Evolutionary conservation across 345 rosid genomes (phyloP).

Genomic region (Populus pruinosa): DNA sequence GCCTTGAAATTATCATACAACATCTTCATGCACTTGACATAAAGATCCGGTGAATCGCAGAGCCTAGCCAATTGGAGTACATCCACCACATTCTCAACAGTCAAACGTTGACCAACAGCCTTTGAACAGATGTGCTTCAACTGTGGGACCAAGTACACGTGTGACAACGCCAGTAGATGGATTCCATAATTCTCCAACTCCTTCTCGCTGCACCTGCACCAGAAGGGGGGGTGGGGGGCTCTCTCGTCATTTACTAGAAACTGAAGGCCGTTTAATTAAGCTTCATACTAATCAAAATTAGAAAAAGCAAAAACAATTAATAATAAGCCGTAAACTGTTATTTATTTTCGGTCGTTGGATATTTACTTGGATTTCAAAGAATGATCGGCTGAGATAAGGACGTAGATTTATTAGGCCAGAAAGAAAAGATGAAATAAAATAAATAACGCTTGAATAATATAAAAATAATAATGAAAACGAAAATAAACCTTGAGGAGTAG

Average conservation of each 20-base stretch:
- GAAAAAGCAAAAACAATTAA: neutral
- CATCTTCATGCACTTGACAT: conserved; percentile 57
- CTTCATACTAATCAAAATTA: neutral
- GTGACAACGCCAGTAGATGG: conserved; percentile 72
- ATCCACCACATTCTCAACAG: conserved; percentile 67
- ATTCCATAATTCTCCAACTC: conserved; percentile 65
- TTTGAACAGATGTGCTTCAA: conserved; percentile 62
- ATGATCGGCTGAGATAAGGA: conserved; percentile 11
- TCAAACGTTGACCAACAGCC: conserved; percentile 45
- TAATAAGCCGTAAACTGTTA: neutral
- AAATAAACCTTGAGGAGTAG: conserved; percentile 58
- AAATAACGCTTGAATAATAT: too few relatives aligned
- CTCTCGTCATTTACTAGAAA: conserved; percentile 9
- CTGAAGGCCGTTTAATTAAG: neutral
- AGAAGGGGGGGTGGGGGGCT: neutral
- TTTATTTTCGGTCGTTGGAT: conserved; percentile 19
- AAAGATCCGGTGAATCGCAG: conserved; percentile 74
- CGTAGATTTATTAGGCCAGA: too few relatives aligned
- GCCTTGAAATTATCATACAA: conserved; percentile 44
- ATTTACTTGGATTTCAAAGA: conserved; percentile 2
- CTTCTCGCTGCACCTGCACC: conserved; percentile 52
- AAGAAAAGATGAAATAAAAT: too few relatives aligned
- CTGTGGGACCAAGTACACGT: conserved; percentile 63
- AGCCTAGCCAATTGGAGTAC: conserved; percentile 73
- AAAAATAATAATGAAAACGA: neutral